Base-by-base conservation (phyloP, 495 filamentous ascomycete species). In the Hypoxylon perforatum region DNA sequence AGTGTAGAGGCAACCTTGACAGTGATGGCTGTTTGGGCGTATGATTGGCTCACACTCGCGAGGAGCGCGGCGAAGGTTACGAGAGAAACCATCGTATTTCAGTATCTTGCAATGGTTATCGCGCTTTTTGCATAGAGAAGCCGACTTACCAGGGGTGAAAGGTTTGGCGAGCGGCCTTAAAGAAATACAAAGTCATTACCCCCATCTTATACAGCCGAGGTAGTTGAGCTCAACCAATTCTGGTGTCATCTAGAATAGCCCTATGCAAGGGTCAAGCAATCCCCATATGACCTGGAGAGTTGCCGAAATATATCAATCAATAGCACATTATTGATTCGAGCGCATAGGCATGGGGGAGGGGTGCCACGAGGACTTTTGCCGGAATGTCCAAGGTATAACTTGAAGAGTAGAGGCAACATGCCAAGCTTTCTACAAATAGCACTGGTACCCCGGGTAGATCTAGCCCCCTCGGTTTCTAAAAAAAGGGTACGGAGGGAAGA, bases 1-100 rank as follows among this genome's bases (percentile, higher is more conserved):
- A 73, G 73, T 25, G 48, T 73, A 12, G 67, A 63, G 0, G 7
- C 49, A 5, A 73, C 22, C 45, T 80, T 74, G 56, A 84, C 69
- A 0, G 75, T 80, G 21, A 82, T 60, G 10, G 63, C 36, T 9
- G 72, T 42, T 45, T 73, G 69, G 4, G 65, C 65, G 8, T 53
- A 63, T 35, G 47, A 33, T 25, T 60, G 48, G 17, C 49, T 49
- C 47, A 60, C 30, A 15, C 49, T 30, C 9, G 60, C 63, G 9
- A 49, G 47, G 10, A 70, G 15, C 1, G 44, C 48, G 1, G 44
- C 56, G 3, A 73, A 11, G 6, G 33, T 30, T 21, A 56, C 0
- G 35, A 59, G 55, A 22, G 49, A 22, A 18, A 22, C 22, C 65
- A 68, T 68, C 11, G n/a, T 39, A 18, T 18, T 25, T 41, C 0